Evolutionary conservation across 805 yeast genomes (phyloP), one percentile per base, ranked within the genome.

Genomic region (Candida stauntonica): DNA sequence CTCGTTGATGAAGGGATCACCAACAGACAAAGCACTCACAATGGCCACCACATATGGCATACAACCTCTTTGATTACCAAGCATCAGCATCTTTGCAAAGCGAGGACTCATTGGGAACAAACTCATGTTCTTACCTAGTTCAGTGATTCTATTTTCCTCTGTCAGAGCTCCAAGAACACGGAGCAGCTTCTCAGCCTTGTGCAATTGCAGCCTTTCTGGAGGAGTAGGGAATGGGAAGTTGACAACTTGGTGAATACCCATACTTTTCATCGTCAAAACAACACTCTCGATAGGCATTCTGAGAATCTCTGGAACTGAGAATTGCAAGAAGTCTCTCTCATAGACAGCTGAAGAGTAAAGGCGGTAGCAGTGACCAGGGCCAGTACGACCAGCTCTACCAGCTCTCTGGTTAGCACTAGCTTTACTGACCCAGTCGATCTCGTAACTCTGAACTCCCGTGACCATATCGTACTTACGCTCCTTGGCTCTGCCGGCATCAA

Each of bases 341-440:
- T 70, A 93, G 7, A 94, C 84, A 2, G 99, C 99, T 13, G 98
- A 89, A 0, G 98, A 91, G 54, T 72, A 93, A 12, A 93, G 61
- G 44, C 99, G 68, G 59, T 93, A 93, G 59, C 96, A 86, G 55
- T 93, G 98, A 42, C 99, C 99, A 0, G 99, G 97, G 0, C 98
- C 99, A 1, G 96, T 89, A 72, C 98, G 81, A 58, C 97, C 98
- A 35, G 98, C 98, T 69, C 98, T 80, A 57, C 98, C 98, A 15
- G 94, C 66, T 66, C 99, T 75, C 67, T 93, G 99, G 49, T 79
- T 93, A 0, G 98, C 91, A 42, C 95, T 83, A 2, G 99, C 99
- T 53, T 93, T 88, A 33, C 95, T 83, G 4, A 89, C 70, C 97
- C 97, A 93, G 39, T 77, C 83, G 35, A 93, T 72, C 54, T 86